Base-by-base conservation (phyloP, 2,329 filamentous ascomycete genomes). In the Beauveria sp. region DNA sequence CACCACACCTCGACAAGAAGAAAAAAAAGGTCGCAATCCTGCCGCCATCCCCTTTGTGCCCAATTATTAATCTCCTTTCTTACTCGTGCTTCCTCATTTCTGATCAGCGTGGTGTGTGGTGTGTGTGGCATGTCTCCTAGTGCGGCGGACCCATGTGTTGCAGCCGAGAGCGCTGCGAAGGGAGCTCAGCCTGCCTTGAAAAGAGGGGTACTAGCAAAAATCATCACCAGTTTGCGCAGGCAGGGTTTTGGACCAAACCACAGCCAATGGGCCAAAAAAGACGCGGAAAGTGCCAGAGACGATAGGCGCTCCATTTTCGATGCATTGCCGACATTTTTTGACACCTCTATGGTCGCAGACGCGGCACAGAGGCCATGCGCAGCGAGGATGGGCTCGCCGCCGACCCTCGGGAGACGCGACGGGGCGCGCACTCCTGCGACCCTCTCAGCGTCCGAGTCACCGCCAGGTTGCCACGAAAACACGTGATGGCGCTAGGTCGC, bases 351-450 rank as follows among this genome's bases (percentile, higher is more conserved):
- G 74, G 72, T 73, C 62, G 54, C 63, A 38, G 26, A 26, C 40
- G 49, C 7, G 2, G 18, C 3, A 40, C 28, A 48, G 49, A 10
- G 5, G 38, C 20, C 53, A 57, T 24, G 53, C 60, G 16, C 63
- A 66, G 72, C 64, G 63, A 70, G 71, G 73, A 71, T 74, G 75
- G 73, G 67, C 71, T 73, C 70, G 67, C 67, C 70, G 72, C 73
- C 75, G 67, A 74, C 75, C 69, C 70, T 68, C 67, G 74, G 73
- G 71, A 75, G 74, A 77, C 77, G 76, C 76, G 77, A 74, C 73
- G 52, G 70, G 73, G 70, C 74, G 74, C 74, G 74, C 71, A 72
- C 64, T 70, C 71, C 73, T 69, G 72, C 69, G 71, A 71, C 68
- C 67, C 67, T 67, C 67, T 66, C 69, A 70, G 68, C 58, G 64